These are phyloP conservation scores for Nicotiana knightiana DNA, from an alignment of 257 asterid genomes.

Conservation along the genomic window DNA sequence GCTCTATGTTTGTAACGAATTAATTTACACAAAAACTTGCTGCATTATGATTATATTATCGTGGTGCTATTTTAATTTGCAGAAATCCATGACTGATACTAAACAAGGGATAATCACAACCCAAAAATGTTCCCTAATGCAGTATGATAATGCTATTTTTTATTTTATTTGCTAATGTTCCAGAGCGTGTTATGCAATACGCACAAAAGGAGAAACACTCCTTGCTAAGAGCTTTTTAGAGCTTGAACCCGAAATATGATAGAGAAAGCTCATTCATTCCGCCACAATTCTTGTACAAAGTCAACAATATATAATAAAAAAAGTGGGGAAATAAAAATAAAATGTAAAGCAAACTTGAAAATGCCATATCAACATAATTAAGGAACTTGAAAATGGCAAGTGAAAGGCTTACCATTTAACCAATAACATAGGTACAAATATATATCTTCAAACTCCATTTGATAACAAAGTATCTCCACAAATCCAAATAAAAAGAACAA, in stretches of 20 bases:
- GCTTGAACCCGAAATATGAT: too few relatives aligned
- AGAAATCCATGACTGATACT: not conserved
- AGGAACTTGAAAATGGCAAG: not conserved
- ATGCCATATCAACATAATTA: not conserved
- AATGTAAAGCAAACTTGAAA: not conserved
- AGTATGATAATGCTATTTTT: too few relatives aligned
- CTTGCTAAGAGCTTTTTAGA: too few relatives aligned
- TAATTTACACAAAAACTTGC: not conserved
- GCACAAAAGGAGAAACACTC: too few relatives aligned
- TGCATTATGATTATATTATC: not conserved
- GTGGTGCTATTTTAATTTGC: not conserved
- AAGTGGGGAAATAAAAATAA: not conserved
- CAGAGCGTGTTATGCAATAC: too few relatives aligned
- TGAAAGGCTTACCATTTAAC: not conserved
- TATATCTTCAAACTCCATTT: not conserved
- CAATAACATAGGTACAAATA: not conserved
- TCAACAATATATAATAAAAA: too few relatives aligned
- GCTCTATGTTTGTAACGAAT: not conserved
- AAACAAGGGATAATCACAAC: too few relatives aligned
- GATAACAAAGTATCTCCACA: not conserved
- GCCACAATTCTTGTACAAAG: too few relatives aligned
- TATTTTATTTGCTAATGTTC: too few relatives aligned
- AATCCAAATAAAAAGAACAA: too few relatives aligned
- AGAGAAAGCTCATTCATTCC: too few relatives aligned
- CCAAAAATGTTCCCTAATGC: too few relatives aligned